Base-by-base conservation (phyloP, 208 protist species). In the Crithidia thermophila region DNA sequence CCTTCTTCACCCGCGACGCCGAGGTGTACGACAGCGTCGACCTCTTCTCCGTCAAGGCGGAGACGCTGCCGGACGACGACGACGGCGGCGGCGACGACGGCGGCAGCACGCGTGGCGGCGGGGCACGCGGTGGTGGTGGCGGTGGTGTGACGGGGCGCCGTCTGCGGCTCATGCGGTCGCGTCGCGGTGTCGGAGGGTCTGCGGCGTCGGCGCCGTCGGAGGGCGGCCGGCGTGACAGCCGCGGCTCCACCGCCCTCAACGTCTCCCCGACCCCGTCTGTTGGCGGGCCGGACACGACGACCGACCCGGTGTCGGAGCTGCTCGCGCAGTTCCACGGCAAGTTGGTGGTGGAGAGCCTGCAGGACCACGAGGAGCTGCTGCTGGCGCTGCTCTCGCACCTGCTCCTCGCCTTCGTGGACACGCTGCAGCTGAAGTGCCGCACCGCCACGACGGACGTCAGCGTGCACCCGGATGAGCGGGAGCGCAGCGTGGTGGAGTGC, bases 1-100 rank as follows among this genome's bases (percentile, higher is more conserved):
- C 82, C 4, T 87, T 94, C 42, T 69, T 96, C 42, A 80, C 79
- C n/a, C 79, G 90, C 13, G 74, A 82, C 66, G 55, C 74, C 23
- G 88, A 96, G 52, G 82, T 94, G 7, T 89, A 72, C 56, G 71
- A 84, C 67, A 88, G 87, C 50, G 75, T 79, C 20, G 85, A 91
- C 47, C 68, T 94, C 45, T 96, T 94, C 47, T 77, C 84, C 11
- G 74, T 85, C 11, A 90, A 85, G 60, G 79, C 86, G 13, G 83
- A 86, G 63, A 68, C 10, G 31, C 25, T 67, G n/a, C 34, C 36
- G 18, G 75, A 77, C 40, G 61, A 55, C 13, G 71, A 70, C 7
- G 40, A 37, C 36, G 63, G 42, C 21, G 60, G 58, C 6, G 67
- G 31, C 11, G 55, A 39, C 33, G 51, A 23, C 28, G 23, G 28